Base-by-base conservation (phyloP, 1,284 basidiomycete genomes). In the Boletus hoseneyae region DNA sequence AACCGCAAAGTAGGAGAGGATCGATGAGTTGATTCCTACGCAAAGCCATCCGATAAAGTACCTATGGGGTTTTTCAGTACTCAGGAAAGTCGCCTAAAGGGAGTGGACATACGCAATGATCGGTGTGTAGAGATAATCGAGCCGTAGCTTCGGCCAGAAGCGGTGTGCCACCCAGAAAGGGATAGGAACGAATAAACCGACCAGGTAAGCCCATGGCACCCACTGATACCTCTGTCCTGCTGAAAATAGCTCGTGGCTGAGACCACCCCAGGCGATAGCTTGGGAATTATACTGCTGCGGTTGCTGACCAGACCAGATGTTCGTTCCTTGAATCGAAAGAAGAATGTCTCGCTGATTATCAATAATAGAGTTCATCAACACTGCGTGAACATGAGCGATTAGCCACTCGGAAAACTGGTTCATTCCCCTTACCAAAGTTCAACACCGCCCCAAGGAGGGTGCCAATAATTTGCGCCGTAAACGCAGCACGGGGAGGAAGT, bases 221-320 rank as follows among this genome's bases (percentile, higher is more conserved):
- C 79, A 76, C 51, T 82, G 74, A 60, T 83, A 83, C 33, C 76
- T 72, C n/a, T 77, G 72, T 27, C 73, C 69, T 13, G 68, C 66
- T 5, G 79, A 70, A 55, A 83, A 86, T 18, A 85, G 66, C 45
- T 78, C 60, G 49, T 80, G 76, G 12, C 79, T 77, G 6, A 86
- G 71, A 2, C 80, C 80, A 71, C 85, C 83, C 84, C 55, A 85
- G 58, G 81, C 77, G 29, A 87, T 71, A 3, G 85, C 83, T 45
- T 79, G 75, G 34, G 76, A 80, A 61, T 87, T 85, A 59, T 75
- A 77, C 48, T 73, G 71, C 57, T 81, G 79, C 1, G 76, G 73
- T 50, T 78, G 74, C 57, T 79, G 75, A 4, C 80, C 79, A 47
- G 76, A 78, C 83, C 83, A 84, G 46, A 84, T 69, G 51, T 78